Evolutionary conservation across 306 rosid genomes (phyloP).

Genomic region (Acmispon strigosus): DNA sequence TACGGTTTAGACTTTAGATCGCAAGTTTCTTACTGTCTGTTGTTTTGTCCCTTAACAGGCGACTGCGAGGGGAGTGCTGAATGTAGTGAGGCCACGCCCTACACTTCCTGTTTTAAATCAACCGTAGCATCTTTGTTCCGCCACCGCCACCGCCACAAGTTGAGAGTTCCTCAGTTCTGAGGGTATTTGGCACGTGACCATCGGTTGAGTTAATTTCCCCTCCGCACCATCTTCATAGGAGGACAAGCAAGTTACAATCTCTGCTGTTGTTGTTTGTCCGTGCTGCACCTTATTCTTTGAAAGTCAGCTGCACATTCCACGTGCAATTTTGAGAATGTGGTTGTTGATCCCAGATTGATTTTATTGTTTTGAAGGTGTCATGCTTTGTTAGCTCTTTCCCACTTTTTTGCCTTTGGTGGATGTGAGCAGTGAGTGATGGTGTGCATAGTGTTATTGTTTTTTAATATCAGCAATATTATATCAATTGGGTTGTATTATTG

Average conservation of each 20-base stretch:
- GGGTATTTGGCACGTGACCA: slow-evolving; percentile 2
- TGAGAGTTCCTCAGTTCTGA: neutral
- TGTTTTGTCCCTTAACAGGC: slow-evolving; percentile 44
- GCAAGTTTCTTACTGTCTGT: neutral
- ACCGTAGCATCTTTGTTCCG: slow-evolving; percentile 25
- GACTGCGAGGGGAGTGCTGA: slow-evolving; percentile 88
- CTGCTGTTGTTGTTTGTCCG: neutral
- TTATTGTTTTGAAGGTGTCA: slow-evolving; percentile 10
- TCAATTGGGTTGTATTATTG: no score
- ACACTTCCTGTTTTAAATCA: slow-evolving; percentile 56
- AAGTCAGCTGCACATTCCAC: slow-evolving; percentile 3
- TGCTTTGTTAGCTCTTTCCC: slow-evolving; percentile 16
- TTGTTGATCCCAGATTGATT: neutral
- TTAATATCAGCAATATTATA: no score
- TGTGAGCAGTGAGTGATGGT: slow-evolving; percentile 1
- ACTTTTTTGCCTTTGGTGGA: slow-evolving; percentile 7
- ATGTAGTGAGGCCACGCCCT: slow-evolving; percentile 85
- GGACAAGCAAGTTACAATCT: neutral
- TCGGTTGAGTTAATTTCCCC: neutral
- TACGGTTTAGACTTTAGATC: neutral
- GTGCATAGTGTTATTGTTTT: slow-evolving; percentile 12
- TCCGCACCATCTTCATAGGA: neutral
- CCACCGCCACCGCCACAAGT: no score
- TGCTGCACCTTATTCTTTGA: neutral
- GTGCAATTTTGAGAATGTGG: slow-evolving; percentile 2